Evolutionary conservation across 1,139 yeast species (phyloP).

Genomic region (Geotrichum bryndzae): DNA sequence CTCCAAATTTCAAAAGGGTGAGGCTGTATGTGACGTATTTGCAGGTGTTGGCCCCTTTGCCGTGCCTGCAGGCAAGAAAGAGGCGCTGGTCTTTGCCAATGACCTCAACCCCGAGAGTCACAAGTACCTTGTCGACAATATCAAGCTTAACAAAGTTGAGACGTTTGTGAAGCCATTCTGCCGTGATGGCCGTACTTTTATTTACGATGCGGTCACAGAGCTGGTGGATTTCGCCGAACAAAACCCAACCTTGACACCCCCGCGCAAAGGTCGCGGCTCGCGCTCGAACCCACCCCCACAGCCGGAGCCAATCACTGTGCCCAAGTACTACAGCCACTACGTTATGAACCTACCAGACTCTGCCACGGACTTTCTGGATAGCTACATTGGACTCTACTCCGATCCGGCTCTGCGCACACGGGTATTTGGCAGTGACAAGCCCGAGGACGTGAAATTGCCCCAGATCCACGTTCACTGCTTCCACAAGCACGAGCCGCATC

Average conservation of each 20-base stretch:
- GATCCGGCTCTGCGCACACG: slow-evolving; percentile 36
- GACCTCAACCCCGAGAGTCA: slow-evolving; percentile 88
- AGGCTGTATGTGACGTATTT: slow-evolving; percentile 88
- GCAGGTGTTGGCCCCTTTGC: slow-evolving; percentile 99
- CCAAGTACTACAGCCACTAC: slow-evolving; percentile 60
- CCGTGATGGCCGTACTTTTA: slow-evolving; percentile 79
- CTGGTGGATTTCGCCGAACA: slow-evolving; percentile 37
- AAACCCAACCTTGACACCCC: slow-evolving; percentile 16
- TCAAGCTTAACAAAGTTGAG: slow-evolving; percentile 55
- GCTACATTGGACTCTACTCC: slow-evolving; percentile 63
- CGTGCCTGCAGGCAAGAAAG: slow-evolving; percentile 87
- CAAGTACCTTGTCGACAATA: slow-evolving; percentile 61
- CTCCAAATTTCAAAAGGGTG: slow-evolving; percentile 46
- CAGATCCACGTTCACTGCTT: slow-evolving; percentile 84
- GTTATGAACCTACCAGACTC: slow-evolving; percentile 96
- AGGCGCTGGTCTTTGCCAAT: slow-evolving; percentile 77
- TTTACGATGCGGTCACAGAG: slow-evolving; percentile 51
- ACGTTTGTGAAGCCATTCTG: slow-evolving; percentile 60
- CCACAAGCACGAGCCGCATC: slow-evolving; percentile 71
- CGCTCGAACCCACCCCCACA: slow-evolving; percentile 24
- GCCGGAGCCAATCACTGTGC: slow-evolving; percentile 41
- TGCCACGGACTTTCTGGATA: slow-evolving; percentile 78
- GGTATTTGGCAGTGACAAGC: slow-evolving; percentile 27
- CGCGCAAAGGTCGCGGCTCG: slow-evolving; percentile 18
- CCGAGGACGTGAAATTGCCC: slow-evolving; percentile 47